A percentile compares a stretch with the other conserved stretches of the same genome.
Evolutionary conservation across 2,329 filamentous ascomycete genomes (phyloP).

Genomic region (Xylaria sp.): DNA sequence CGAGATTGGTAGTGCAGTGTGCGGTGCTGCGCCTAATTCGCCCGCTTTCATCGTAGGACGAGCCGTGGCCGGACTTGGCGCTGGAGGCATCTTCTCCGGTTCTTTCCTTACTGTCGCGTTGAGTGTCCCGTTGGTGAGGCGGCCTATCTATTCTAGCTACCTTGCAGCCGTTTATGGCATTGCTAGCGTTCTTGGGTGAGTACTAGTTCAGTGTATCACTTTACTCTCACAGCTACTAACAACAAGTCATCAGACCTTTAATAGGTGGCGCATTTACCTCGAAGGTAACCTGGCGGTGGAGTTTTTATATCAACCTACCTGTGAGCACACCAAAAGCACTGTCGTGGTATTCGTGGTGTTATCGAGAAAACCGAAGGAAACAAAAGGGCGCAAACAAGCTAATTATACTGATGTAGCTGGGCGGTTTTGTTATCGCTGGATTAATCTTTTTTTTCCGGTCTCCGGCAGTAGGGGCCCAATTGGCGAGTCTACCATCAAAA

Average conservation of each 20-base stretch:
- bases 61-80: slow-evolving; percentile 13
- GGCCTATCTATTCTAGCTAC: slow-evolving; percentile 12
- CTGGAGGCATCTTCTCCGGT: slow-evolving; percentile 17
- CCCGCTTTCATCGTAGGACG: slow-evolving; percentile 20
- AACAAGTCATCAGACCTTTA: not conserved
- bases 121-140: slow-evolving; percentile 9
- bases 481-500: not conserved
- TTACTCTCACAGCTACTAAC: not conserved
- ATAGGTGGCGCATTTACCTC: too few relatives aligned
- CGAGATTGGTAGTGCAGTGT: slow-evolving; percentile 17
- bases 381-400: not conserved
- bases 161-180: slow-evolving; percentile 5
- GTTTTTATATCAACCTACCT: not conserved
- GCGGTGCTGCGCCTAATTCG: slow-evolving; percentile 12
- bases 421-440: not conserved
- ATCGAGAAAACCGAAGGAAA: not conserved
- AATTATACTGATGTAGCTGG: not conserved
- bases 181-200: not conserved
- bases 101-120: slow-evolving; percentile 18
- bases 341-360: not conserved
- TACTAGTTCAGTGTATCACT: not conserved
- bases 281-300: too few relatives aligned
- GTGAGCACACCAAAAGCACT: not conserved
- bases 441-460: slow-evolving; percentile 11
- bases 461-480: not conserved